phyloP scores from a whole-genome alignment of 495 filamentous ascomycete species.

The Penicillium canescens region DNA sequence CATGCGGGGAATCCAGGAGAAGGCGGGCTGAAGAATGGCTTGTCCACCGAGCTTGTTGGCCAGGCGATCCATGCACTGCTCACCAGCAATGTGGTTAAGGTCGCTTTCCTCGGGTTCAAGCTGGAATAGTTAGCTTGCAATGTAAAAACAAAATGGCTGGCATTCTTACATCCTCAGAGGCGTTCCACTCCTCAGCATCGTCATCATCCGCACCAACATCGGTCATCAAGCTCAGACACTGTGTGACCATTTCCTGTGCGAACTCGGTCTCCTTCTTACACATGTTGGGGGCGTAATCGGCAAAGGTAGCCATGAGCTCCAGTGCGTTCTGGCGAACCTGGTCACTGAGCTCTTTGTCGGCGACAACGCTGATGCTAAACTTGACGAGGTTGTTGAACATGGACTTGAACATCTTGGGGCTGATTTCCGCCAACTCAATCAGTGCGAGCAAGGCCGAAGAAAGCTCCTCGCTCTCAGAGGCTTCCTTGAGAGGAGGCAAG shows the following conservation, averaged over 20 bases:
- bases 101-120: constrained; percentile 96
- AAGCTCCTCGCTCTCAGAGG: constrained; percentile 83
- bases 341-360: constrained; percentile 92
- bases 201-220: constrained; percentile 95
- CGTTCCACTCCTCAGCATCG: constrained; percentile 91
- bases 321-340: constrained; percentile 90
- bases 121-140: constrained; percentile 38
- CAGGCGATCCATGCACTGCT: constrained; percentile 97
- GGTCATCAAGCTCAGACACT: constrained; percentile 99
- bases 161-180: constrained; percentile 82
- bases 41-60: constrained; percentile 95
- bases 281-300: constrained; percentile 89
- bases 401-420: constrained; percentile 94
- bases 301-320: constrained; percentile 97
- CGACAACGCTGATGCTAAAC: constrained; percentile 88
- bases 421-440: constrained; percentile 89
- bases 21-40: constrained; percentile 87
- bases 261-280: constrained; percentile 91
- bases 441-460: constrained; percentile 84
- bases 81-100: constrained; percentile 94
- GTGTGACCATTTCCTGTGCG: constrained; percentile 95
- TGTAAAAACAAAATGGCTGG: neutral
- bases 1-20: constrained; percentile 96
- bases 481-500: constrained; percentile 87
- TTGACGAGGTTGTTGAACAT: constrained; percentile 88